These are phyloP conservation scores for Taphrina wiesneri DNA, from an alignment of 1,139 yeast species.

Conservation along the genomic window DNA sequence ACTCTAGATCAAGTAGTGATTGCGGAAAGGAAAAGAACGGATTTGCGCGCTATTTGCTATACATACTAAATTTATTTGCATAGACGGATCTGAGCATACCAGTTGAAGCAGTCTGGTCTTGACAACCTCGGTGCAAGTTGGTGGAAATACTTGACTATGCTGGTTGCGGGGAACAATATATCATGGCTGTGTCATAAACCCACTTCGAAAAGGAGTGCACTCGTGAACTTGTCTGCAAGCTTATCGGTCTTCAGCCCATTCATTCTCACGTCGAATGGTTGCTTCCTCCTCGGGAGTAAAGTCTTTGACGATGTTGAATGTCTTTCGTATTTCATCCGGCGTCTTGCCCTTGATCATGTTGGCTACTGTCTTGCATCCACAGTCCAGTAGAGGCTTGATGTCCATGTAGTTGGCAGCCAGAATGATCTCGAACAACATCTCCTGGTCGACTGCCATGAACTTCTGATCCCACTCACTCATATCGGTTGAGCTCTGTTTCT, in stretches of 20 bases:
- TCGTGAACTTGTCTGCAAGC: too few species aligned
- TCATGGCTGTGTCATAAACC: too few species aligned
- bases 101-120: too few species aligned
- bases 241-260: conserved; percentile 99
- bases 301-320: conserved; percentile 93
- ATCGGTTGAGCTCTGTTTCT: conserved; percentile 45
- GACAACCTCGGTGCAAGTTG: too few species aligned
- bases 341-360: conserved; percentile 96
- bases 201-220: too few species aligned
- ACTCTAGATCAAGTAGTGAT: too few species aligned
- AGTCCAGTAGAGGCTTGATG: conserved; percentile 86
- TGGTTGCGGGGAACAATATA: too few species aligned
- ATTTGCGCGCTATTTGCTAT: too few species aligned
- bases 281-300: conserved; percentile 98
- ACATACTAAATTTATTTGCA: too few species aligned
- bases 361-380: conserved; percentile 96
- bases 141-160: too few species aligned
- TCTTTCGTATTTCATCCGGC: conserved; percentile 91
- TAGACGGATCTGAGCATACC: too few species aligned
- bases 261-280: conserved; percentile 70
- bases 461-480: conserved; percentile 95
- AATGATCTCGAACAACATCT: conserved; percentile 95
- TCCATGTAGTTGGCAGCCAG: conserved; percentile 90
- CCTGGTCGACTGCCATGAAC: conserved; percentile 94
- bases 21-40: too few species aligned